Percentiles rank a stretch among this genome's conserved stretches.
phyloP scores from a whole-genome alignment of 176 grass and related monocot genomes.

The Oryza meridionalis region DNA sequence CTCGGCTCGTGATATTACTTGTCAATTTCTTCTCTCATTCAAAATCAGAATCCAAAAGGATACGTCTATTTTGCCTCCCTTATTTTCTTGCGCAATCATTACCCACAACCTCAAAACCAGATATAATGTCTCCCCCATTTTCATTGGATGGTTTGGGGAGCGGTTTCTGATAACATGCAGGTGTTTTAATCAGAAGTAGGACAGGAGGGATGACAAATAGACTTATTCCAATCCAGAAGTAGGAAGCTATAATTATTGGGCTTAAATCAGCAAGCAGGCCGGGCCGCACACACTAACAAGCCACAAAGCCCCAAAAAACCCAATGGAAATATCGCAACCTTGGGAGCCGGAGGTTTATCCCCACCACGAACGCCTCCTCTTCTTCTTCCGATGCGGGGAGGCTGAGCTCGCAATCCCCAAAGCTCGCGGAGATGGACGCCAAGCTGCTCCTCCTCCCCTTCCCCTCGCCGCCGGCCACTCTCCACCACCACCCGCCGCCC shows the following conservation, averaged over 20 bases:
- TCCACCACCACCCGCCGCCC: constrained; percentile 6
- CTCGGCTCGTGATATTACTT: too few species aligned
- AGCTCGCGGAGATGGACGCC: constrained; percentile 61
- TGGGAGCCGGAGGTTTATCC: constrained; percentile 46
- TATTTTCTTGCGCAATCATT: too few species aligned
- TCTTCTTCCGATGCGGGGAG: constrained; percentile 31
- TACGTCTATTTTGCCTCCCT: too few species aligned
- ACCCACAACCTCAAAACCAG: too few species aligned
- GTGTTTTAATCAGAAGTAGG: too few species aligned
- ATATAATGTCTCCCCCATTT: too few species aligned
- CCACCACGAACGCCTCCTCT: neutral
- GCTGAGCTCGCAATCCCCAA: constrained; percentile 19
- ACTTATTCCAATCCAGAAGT: too few species aligned
- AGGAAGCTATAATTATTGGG: neutral
- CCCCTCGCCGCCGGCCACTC: constrained; percentile 34
- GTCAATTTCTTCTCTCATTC: too few species aligned
- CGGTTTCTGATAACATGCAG: too few species aligned
- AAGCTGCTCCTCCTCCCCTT: constrained; percentile 59
- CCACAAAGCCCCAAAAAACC: neutral
- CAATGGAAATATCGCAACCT: constrained; percentile 40
- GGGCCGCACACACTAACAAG: neutral
- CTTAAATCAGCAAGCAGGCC: rapidly evolving
- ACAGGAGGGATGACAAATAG: too few species aligned
- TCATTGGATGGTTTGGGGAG: too few species aligned
- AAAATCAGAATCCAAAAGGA: too few species aligned